Percentiles rank a stretch among this genome's conserved stretches.
Conservation (phyloP, 2,329 filamentous ascomycete genomes). For the Fusarium sp. region DNA sequence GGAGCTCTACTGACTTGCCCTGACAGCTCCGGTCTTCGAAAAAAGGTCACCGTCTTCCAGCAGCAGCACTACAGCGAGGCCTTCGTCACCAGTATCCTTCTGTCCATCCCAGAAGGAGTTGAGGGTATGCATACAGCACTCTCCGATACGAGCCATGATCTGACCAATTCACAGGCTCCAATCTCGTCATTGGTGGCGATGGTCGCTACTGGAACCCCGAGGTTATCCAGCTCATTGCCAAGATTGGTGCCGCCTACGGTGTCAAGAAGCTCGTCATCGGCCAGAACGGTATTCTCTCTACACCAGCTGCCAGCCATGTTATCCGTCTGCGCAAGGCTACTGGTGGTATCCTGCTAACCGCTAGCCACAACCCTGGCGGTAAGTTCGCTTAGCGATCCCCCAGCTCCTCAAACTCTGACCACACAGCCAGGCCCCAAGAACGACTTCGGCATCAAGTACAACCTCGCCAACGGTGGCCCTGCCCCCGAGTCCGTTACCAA, state of each 20-base stretch:
- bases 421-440: conserved; percentile 76
- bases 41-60: conserved; percentile 99
- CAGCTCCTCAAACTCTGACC: not conserved
- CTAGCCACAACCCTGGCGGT: conserved; percentile 98
- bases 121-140: conserved; percentile 64
- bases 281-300: conserved; percentile 95
- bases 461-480: conserved; percentile 93
- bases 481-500: conserved; percentile 97
- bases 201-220: conserved; percentile 97
- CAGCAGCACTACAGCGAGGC: conserved; percentile 94
- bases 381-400: conserved; percentile 47
- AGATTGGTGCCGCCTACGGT: conserved; percentile 95
- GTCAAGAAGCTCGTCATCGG: conserved; percentile 99
- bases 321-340: conserved; percentile 96
- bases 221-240: conserved; percentile 94
- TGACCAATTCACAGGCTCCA: conserved; percentile 61
- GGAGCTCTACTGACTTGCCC: conserved; percentile 19
- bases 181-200: conserved; percentile 96
- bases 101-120: conserved; percentile 94
- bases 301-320: conserved; percentile 93
- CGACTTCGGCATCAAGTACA: conserved; percentile 99
- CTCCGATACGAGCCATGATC: conserved; percentile 26
- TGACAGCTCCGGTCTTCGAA: conserved; percentile 90
- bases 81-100: conserved; percentile 91
- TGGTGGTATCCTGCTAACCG: conserved; percentile 94